Percentiles rank a stretch among this genome's conserved stretches.
Conservation (phyloP, 192 early-diverging fungal genomes). For the Coemansia sp. region DNA sequence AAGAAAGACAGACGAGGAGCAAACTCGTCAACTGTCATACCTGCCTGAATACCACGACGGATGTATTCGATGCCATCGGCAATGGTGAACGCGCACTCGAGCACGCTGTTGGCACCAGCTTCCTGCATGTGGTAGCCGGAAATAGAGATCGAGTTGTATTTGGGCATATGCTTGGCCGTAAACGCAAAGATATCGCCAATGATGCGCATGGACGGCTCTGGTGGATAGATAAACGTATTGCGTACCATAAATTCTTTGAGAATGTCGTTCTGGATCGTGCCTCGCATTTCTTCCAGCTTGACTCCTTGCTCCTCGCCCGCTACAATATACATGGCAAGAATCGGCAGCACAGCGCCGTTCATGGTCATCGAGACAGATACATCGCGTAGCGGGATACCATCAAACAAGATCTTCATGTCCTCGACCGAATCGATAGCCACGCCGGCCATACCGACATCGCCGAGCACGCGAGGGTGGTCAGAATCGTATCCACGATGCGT, state of each 20-base stretch:
- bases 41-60: constrained; percentile 71
- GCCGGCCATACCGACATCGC: constrained; percentile 92
- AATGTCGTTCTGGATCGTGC: constrained; percentile 92
- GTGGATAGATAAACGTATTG: constrained; percentile 94
- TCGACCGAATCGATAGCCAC: constrained; percentile 91
- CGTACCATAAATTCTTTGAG: constrained; percentile 94
- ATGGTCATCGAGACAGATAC: constrained; percentile 95
- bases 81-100: constrained; percentile 90
- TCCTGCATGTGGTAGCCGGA: constrained; percentile 94
- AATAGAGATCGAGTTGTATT: constrained; percentile 95
- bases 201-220: constrained; percentile 83
- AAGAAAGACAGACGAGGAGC: constrained; percentile 90
- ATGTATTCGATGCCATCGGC: constrained; percentile 87
- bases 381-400: constrained; percentile 84
- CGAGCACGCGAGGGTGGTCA: constrained; percentile 85
- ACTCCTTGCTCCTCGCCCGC: constrained; percentile 86
- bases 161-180: constrained; percentile 86
- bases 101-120: constrained; percentile 83
- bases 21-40: constrained; percentile 87
- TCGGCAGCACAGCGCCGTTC: constrained; percentile 92
- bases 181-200: constrained; percentile 91
- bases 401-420: constrained; percentile 91
- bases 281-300: constrained; percentile 73
- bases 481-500: constrained; percentile 90
- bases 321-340: constrained; percentile 89